Evolutionary conservation across 2,329 filamentous ascomycete genomes (phyloP).

Genomic region (Beauveria bassiana): DNA sequence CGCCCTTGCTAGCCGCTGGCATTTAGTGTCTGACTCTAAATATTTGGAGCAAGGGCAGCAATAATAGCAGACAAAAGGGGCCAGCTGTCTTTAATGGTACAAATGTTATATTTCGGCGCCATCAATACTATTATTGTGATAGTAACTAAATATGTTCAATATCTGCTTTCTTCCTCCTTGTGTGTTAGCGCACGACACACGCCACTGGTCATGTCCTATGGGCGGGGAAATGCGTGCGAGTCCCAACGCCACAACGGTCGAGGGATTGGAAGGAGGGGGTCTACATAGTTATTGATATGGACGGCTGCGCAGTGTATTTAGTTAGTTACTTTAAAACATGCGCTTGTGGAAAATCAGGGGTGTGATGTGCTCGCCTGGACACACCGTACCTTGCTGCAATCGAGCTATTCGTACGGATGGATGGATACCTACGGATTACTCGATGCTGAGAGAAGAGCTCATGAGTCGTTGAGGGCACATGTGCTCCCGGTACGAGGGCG

Average conservation of each 20-base stretch:
- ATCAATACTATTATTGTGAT: no score
- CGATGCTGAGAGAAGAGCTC: neutral
- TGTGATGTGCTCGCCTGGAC: neutral
- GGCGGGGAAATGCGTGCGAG: neutral
- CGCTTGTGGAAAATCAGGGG: neutral
- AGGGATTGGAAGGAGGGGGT: neutral
- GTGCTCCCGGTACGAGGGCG: no score
- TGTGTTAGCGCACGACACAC: neutral
- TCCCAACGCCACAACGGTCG: slow-evolving; percentile 4
- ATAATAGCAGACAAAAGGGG: neutral
- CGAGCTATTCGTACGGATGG: neutral
- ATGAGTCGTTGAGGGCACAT: neutral
- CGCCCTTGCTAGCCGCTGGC: slow-evolving; percentile 1
- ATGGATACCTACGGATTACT: no score
- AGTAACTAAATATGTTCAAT: no score
- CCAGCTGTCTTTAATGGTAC: neutral
- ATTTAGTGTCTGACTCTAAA: slow-evolving; percentile 3
- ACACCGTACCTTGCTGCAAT: neutral
- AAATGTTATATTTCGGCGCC: neutral
- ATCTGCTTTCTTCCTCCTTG: neutral
- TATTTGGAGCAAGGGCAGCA: neutral
- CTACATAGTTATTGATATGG: neutral
- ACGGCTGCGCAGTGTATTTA: neutral
- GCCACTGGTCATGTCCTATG: neutral
- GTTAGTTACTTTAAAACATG: neutral